These are phyloP conservation scores for Henckelia pumila DNA, from an alignment of 257 asterid species.

Conservation along the genomic window DNA sequence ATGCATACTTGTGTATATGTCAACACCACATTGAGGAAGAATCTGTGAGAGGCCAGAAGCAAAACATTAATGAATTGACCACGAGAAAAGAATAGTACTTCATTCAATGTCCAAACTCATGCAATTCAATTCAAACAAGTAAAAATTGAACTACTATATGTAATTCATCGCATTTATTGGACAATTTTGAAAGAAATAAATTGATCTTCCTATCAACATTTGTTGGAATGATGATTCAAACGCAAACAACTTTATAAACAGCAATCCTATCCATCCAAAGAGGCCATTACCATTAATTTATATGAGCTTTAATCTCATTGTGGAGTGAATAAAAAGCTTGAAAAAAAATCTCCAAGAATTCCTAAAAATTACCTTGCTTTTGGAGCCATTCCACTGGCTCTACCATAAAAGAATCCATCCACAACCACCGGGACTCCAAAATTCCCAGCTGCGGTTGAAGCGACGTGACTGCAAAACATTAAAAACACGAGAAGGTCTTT, in stretches of 20 bases:
- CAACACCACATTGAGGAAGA: not conserved
- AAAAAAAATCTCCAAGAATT: too few species aligned
- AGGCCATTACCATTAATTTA: not conserved
- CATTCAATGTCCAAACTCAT: not conserved
- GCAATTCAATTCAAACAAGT: not conserved
- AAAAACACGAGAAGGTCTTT: not conserved
- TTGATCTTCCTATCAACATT: not conserved
- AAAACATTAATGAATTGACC: not conserved
- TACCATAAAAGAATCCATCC: slow-evolving; percentile 77
- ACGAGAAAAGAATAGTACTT: not conserved
- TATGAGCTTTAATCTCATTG: not conserved
- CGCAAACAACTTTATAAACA: too few species aligned
- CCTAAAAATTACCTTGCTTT: slow-evolving; percentile 76
- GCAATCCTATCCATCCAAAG: not conserved
- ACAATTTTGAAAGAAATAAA: not conserved
- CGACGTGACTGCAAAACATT: slow-evolving; percentile 79
- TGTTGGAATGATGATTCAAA: not conserved
- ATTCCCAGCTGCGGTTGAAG: slow-evolving; percentile 93
- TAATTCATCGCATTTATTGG: not conserved
- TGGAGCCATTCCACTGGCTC: slow-evolving; percentile 97
- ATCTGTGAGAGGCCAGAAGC: not conserved
- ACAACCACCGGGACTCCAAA: slow-evolving; percentile 81
- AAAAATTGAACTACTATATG: too few species aligned
- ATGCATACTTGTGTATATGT: slow-evolving; percentile 1
- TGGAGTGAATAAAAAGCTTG: not conserved